These are phyloP conservation scores for Monascus ruber DNA, from an alignment of 2,329 filamentous ascomycete species.

Conservation along the genomic window DNA sequence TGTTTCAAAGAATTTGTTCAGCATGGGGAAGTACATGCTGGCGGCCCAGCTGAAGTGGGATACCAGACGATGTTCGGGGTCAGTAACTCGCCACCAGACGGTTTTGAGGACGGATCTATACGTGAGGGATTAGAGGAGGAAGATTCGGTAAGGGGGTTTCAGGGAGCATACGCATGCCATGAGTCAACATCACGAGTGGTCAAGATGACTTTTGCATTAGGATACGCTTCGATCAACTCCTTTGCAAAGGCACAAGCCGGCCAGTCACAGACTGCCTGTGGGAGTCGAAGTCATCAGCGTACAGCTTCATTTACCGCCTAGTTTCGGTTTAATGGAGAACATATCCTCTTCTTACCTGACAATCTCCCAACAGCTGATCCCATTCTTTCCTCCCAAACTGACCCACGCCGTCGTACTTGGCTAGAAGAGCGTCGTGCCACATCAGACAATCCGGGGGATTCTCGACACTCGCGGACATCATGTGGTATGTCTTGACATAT, in stretches of 20 bases:
- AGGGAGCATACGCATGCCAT: constrained; percentile 41
- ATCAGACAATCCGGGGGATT: constrained; percentile 56
- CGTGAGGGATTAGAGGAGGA: neutral
- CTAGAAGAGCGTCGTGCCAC: constrained; percentile 58
- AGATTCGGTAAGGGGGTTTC: too few relatives aligned
- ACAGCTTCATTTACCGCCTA: neutral
- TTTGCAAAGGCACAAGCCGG: constrained; percentile 56
- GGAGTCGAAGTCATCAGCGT: neutral
- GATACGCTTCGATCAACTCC: constrained; percentile 60
- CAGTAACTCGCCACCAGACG: constrained; percentile 55
- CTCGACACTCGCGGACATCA: constrained; percentile 59
- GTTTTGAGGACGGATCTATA: constrained; percentile 51
- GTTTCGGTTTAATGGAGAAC: too few relatives aligned
- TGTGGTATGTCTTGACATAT: constrained; percentile 60
- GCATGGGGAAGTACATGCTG: constrained; percentile 58
- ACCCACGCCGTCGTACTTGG: constrained; percentile 51
- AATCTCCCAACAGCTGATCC: constrained; percentile 56
- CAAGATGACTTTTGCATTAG: constrained; percentile 60
- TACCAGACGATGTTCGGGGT: constrained; percentile 47
- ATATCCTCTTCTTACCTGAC: constrained; percentile 27
- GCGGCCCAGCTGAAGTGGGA: constrained; percentile 53
- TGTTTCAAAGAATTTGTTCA: constrained; percentile 56
- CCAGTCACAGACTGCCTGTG: constrained; percentile 55
- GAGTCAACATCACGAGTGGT: constrained; percentile 56
- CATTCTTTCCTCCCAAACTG: constrained; percentile 56